Evolutionary conservation across 306 rosid genomes (phyloP).

Genomic region (Quercus engelmannii): DNA sequence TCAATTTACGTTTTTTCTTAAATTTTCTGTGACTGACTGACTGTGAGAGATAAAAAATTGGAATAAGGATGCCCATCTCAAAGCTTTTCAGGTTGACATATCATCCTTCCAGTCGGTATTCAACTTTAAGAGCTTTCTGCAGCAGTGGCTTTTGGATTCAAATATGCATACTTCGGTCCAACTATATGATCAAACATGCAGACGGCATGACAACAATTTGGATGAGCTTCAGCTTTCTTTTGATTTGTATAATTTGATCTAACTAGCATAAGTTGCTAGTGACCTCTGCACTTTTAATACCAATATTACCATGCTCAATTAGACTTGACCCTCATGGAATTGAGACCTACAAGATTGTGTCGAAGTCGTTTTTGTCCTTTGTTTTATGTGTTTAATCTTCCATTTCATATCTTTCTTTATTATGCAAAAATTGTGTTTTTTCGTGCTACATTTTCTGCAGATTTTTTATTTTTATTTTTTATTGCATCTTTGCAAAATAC

Average conservation of each 20-base stretch:
- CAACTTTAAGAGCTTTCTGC: slow-evolving; percentile 52
- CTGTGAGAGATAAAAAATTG: slow-evolving; percentile 47
- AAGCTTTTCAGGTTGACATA: slow-evolving; percentile 71
- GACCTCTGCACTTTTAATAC: not conserved
- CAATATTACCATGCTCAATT: slow-evolving; percentile 5
- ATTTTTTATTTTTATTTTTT: not conserved
- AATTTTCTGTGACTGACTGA: slow-evolving; percentile 39
- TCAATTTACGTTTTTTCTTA: not conserved
- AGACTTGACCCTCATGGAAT: slow-evolving; percentile 12
- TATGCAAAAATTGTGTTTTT: not conserved
- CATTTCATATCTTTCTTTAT: not conserved
- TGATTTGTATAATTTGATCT: not conserved
- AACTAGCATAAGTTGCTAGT: not conserved
- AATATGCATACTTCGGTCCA: slow-evolving; percentile 76
- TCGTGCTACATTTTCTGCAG: not conserved
- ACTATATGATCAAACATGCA: slow-evolving; percentile 19
- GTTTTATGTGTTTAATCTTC: not conserved
- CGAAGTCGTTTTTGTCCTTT: slow-evolving; percentile 10
- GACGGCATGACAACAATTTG: not conserved
- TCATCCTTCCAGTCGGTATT: slow-evolving; percentile 53
- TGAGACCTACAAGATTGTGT: not conserved
- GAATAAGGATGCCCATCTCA: slow-evolving; percentile 53
- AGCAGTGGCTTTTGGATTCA: slow-evolving; percentile 70
- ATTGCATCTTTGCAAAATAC: too few species aligned
- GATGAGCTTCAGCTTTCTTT: slow-evolving; percentile 17